Base-by-base conservation (phyloP, 2,329 filamentous ascomycete species). In the Paecilomyces sp. region DNA sequence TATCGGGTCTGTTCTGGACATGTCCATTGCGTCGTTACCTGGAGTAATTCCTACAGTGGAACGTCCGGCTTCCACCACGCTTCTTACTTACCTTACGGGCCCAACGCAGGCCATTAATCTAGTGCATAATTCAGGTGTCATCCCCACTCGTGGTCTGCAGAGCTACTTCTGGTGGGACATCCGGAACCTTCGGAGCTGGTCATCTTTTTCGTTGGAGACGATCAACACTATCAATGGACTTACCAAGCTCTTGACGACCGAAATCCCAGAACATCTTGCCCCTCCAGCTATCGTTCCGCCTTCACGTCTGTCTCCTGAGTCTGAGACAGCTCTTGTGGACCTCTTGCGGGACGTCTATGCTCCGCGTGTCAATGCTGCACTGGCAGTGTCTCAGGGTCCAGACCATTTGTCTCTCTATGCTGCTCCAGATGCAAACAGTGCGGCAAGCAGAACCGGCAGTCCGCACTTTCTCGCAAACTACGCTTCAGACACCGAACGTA, bases 131-230 rank as follows among this genome's bases (percentile, higher is more conserved):
- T 85, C 93, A 65, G 90, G 88, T 61, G 87, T 88, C 71, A 72
- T 86, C 77, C 64, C 80, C 81, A 68, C 85, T 81, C 64, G 89
- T 86, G 72, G 87, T 82, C 69, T 84, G 82, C 75, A 88, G 68
- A 91, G 88, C 73, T 87, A 96, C 78, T 96, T 93, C 75, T 97
- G 93, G 93, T 97, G 91, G 90, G 93, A 97, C 70, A 84, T 96
- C 60, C 89, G 93, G 66, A 93, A 95, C 72, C 81, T 97, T 65
- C 86, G 90, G 63, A 83, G 86, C 62, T 97, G 93, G 93, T 84
- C 83, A 57, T 83, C 85, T 66, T 97, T 97, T 83, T 90, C 85
- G 64, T 79, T 90, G 11, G 74, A 81, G 58, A 86, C 87, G 60
- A 87, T 97, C 71, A 82, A 88, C 65, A 80, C 85, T 5, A 85